Percentiles rank a stretch among this genome's conserved stretches.
phyloP scores from a whole-genome alignment of 2,329 filamentous ascomycete genomes.

The Aaosphaeria arxii region DNA sequence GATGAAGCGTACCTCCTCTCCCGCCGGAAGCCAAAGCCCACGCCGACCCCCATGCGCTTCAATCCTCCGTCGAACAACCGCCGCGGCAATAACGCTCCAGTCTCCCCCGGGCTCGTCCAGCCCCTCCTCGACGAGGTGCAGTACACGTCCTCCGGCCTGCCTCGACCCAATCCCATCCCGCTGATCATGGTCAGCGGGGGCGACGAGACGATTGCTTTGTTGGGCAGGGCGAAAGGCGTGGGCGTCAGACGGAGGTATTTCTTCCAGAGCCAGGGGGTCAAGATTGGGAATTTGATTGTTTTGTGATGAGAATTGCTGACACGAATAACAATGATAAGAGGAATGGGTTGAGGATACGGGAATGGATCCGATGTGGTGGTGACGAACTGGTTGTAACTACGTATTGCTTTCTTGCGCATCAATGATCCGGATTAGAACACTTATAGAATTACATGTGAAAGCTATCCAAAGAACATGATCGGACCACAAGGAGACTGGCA shows the following conservation, averaged over 20 bases:
- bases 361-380: neutral
- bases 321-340: neutral
- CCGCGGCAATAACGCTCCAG: conserved; percentile 4
- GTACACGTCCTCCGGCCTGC: conserved; percentile 65
- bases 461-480: too few relatives aligned
- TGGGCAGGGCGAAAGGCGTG: conserved; percentile 63
- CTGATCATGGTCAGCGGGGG: conserved; percentile 79
- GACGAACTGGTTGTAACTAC: too few relatives aligned
- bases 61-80: neutral
- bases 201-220: conserved; percentile 60
- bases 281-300: conserved; percentile 76
- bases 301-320: conserved; percentile 31
- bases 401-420: too few relatives aligned
- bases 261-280: conserved; percentile 75
- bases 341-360: neutral
- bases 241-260: conserved; percentile 76
- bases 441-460: too few relatives aligned
- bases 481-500: too few relatives aligned
- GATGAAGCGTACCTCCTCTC: neutral
- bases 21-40: neutral
- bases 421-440: too few relatives aligned
- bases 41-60: neutral
- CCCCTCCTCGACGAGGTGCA: conserved; percentile 77
- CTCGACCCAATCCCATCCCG: conserved; percentile 69
- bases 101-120: conserved; percentile 42